Evolutionary conservation across 163 green algal species (phyloP).

Genomic region (Chlorella variabilis): DNA sequence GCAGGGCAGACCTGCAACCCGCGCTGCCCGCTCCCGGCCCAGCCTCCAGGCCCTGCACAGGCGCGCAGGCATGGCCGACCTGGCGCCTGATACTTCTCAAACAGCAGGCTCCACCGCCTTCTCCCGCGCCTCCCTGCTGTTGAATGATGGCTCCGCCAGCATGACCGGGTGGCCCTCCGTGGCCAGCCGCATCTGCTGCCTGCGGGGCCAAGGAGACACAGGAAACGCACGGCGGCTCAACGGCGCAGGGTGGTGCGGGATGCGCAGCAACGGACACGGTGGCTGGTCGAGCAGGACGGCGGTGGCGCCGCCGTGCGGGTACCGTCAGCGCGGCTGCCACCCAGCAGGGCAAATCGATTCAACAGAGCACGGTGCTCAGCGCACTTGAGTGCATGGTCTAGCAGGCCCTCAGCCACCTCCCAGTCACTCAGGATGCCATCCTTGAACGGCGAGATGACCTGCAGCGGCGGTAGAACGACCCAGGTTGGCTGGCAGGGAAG

Average conservation of each 20-base stretch:
- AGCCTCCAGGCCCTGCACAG: background rate
- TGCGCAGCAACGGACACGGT: background rate
- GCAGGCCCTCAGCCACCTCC: slow-evolving; percentile 86
- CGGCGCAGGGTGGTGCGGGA: background rate
- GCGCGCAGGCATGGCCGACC: background rate
- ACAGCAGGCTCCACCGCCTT: slow-evolving; percentile 83
- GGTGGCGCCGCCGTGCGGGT: too few relatives aligned
- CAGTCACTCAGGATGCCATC: slow-evolving; percentile 78
- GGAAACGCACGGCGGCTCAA: background rate
- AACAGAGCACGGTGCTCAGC: too few relatives aligned
- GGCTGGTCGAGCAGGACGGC: too few relatives aligned
- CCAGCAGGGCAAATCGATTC: too few relatives aligned
- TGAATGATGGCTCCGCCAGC: slow-evolving; percentile 87
- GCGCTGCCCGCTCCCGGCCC: background rate
- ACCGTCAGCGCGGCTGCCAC: too few relatives aligned
- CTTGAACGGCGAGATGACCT: slow-evolving; percentile 76
- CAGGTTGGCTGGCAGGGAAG: too few relatives aligned
- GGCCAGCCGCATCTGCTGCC: slow-evolving; percentile 82
- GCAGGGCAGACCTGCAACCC: background rate
- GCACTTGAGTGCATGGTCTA: slow-evolving; percentile 82
- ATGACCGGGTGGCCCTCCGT: slow-evolving; percentile 90
- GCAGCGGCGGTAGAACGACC: too few relatives aligned
- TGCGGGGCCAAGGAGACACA: slow-evolving; percentile 47
- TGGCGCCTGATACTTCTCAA: slow-evolving; percentile 78
- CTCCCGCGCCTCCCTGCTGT: slow-evolving; percentile 73